Evolutionary conservation across 2,329 filamentous ascomycete species (phyloP).

Genomic region (Claviceps sp.): DNA sequence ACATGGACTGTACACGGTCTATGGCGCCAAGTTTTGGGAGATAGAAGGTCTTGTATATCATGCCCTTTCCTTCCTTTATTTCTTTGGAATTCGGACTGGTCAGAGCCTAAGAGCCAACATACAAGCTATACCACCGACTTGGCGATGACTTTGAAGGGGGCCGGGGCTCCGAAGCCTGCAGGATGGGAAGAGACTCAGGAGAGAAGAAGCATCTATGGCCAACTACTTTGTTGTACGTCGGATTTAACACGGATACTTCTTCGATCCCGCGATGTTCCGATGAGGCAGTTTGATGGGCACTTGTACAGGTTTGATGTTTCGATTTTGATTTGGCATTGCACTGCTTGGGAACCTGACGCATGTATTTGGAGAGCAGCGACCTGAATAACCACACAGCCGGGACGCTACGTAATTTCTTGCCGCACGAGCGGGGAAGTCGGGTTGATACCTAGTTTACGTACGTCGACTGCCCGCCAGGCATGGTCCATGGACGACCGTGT

Average conservation of each 20-base stretch:
- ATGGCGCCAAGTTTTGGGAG: not conserved
- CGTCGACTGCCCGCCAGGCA: constrained; percentile 1
- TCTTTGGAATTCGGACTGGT: too few relatives aligned
- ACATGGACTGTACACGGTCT: constrained; percentile 15
- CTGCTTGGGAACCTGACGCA: not conserved
- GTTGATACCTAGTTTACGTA: not conserved
- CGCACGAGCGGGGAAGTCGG: constrained; percentile 2
- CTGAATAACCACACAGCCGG: constrained; percentile 1
- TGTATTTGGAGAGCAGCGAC: not conserved
- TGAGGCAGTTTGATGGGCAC: not conserved
- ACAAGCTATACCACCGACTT: not conserved
- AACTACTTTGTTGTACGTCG: not conserved
- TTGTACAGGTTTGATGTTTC: not conserved
- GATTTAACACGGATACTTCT: not conserved
- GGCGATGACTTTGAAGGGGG: not conserved
- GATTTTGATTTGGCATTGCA: not conserved
- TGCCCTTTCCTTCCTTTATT: not conserved
- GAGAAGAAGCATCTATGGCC: too few relatives aligned
- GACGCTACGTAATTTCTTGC: constrained; percentile 2
- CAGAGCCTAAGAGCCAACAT: not conserved
- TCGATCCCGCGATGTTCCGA: not conserved
- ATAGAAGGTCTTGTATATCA: not conserved
- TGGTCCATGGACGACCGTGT: not conserved
- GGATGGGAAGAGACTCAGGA: not conserved
- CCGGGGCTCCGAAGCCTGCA: too few relatives aligned